Conservation (phyloP, 2,329 filamentous ascomycete species). For the Coniochaeta hoffmannii region DNA sequence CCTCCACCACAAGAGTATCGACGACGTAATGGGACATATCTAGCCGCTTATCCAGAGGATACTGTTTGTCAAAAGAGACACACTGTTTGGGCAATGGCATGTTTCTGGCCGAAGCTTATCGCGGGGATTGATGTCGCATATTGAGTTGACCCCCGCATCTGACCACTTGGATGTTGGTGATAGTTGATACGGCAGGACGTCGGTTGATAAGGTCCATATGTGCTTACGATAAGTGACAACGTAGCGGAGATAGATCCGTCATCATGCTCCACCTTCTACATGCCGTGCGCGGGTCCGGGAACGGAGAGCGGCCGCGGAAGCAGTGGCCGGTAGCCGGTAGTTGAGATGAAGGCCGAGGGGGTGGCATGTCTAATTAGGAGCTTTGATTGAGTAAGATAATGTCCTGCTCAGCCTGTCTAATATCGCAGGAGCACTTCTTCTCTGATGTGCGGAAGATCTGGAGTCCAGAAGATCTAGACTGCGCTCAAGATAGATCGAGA, state of each 20-base stretch:
- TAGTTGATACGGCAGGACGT: not conserved
- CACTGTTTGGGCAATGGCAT: not conserved
- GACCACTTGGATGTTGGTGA: not conserved
- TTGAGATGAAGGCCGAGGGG: too few species aligned
- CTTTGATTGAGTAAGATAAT: too few species aligned
- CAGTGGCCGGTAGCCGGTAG: too few species aligned
- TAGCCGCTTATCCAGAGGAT: not conserved
- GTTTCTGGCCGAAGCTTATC: not conserved
- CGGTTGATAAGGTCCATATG: not conserved
- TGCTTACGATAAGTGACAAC: not conserved
- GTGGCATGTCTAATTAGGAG: too few species aligned
- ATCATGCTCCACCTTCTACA: not conserved
- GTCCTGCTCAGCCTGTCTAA: too few species aligned
- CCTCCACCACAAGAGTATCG: slow-evolving; percentile 1
- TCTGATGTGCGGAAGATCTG: too few species aligned
- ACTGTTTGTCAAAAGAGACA: not conserved
- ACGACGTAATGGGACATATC: slow-evolving; percentile 1
- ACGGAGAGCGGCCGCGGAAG: not conserved
- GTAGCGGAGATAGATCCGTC: not conserved
- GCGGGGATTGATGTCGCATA: not conserved
- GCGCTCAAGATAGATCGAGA: too few species aligned
- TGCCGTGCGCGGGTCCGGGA: not conserved
- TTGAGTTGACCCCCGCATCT: not conserved
- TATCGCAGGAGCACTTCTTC: too few species aligned
- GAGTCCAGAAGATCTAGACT: too few species aligned